phyloP scores from a whole-genome alignment of 2,329 filamentous ascomycete genomes.

The Paraphaeosphaeria minitans region DNA sequence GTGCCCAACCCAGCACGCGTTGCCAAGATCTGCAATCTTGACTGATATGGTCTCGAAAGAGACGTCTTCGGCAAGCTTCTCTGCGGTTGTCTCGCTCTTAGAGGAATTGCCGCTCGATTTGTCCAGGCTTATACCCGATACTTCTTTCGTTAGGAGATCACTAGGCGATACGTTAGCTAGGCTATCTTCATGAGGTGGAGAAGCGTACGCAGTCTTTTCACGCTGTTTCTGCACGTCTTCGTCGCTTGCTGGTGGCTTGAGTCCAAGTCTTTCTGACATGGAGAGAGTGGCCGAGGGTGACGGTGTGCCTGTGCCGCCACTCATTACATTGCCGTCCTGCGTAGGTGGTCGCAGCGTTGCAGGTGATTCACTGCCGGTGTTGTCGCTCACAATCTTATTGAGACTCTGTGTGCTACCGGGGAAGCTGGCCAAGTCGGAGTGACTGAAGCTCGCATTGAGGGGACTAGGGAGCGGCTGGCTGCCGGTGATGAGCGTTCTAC shows the following conservation, averaged over 20 bases:
- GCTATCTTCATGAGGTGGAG: background rate
- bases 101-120: slow-evolving; percentile 61
- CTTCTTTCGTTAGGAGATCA: slow-evolving; percentile 87
- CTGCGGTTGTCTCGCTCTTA: slow-evolving; percentile 53
- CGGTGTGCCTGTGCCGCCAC: slow-evolving; percentile 58
- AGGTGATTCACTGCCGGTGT: slow-evolving; percentile 61
- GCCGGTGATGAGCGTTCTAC: slow-evolving; percentile 93
- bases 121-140: slow-evolving; percentile 92
- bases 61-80: slow-evolving; percentile 67
- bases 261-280: slow-evolving; percentile 63
- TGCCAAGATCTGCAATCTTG: slow-evolving; percentile 97
- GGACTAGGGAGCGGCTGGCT: slow-evolving; percentile 95
- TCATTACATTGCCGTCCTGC: slow-evolving; percentile 58
- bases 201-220: slow-evolving; percentile 88
- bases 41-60: slow-evolving; percentile 86
- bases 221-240: slow-evolving; percentile 72
- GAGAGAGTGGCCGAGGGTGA: slow-evolving; percentile 55
- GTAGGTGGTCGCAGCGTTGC: slow-evolving; percentile 48
- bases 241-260: slow-evolving; percentile 58
- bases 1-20: slow-evolving; percentile 98
- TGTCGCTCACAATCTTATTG: slow-evolving; percentile 80
- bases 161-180: slow-evolving; percentile 51
- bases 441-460: slow-evolving; percentile 87
- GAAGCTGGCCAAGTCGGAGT: slow-evolving; percentile 69
- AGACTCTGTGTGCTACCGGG: slow-evolving; percentile 71